Base-by-base conservation (phyloP, 2,329 filamentous ascomycete species). In the Amauroascus verrucosus region DNA sequence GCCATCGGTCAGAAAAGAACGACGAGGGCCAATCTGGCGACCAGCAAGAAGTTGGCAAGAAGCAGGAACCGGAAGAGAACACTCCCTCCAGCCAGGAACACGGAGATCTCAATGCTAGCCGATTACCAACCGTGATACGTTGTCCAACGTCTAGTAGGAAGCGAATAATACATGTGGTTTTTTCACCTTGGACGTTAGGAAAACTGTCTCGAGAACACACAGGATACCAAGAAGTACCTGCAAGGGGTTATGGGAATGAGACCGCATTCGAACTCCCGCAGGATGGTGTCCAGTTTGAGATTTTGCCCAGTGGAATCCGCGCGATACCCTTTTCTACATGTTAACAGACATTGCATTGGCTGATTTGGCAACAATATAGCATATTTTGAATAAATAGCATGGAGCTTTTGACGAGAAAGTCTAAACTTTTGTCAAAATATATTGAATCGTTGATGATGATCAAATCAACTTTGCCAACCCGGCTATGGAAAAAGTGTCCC, bases 141-240 rank as follows among this genome's bases (percentile, higher is more conserved):
- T 35, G n/a, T 8, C 20, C 13, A n/a, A 30, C 35, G 11, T 51
- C 38, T 32, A 24, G 38, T n/a, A 43, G 48, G 11, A 35, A 38
- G 20, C 49, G 49, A 45, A 51, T 20, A 28, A 82, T 95, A 76
- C 94, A 90, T 68, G 80, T 97, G 7, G 91, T 95, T 0, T 97
- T 95, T 72, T 85, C 88, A 47, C 80, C 86, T 1, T 93, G 94
- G 78, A 79, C 79, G 3, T 70, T 72, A 1, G 77, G 76, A 1
- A 48, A 53, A 5, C 54, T 45, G 28, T 5, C 24, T 13, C 32
- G 26, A 16, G 11, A 52, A 20, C 38, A n/a, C 24, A 22, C 30
- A 33, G 8, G n/a, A n/a, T 3, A 28, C 18, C 41, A 6, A 22
- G 18, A 44, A 16, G 41, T 14, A 20, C 16, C 38, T 32, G 33